phyloP scores from a whole-genome alignment of 768 basidiomycete species.

The Amanita muscaria region DNA sequence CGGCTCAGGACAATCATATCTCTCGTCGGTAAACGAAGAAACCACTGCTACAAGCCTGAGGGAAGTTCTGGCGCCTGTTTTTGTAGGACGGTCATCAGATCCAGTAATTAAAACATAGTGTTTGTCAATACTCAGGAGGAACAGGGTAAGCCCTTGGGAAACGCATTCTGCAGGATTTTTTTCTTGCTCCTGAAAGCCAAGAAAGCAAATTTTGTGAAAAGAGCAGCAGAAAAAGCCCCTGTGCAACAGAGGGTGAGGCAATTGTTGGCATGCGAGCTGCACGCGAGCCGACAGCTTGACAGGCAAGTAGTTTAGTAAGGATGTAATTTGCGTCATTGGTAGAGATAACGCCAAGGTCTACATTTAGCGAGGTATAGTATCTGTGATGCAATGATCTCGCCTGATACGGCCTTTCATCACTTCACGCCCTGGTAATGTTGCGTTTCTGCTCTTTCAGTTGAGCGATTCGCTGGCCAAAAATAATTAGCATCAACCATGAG shows the following conservation, averaged over 20 bases:
- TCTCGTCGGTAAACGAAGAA: too few relatives aligned
- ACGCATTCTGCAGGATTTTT: conserved; percentile 50
- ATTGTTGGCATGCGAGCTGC: conserved; percentile 18
- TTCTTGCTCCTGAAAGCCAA: conserved; percentile 42
- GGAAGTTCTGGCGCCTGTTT: conserved; percentile 37
- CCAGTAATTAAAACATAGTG: background rate
- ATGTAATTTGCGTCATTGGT: too few relatives aligned
- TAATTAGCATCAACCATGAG: background rate
- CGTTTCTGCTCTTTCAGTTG: conserved; percentile 78
- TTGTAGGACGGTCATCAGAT: conserved; percentile 15
- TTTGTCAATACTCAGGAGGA: conserved; percentile 37
- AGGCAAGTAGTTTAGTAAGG: too few relatives aligned
- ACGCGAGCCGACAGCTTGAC: too few relatives aligned
- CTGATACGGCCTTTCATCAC: background rate
- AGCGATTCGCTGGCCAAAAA: conserved; percentile 52
- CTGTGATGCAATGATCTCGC: too few relatives aligned
- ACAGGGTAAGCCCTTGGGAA: conserved; percentile 55
- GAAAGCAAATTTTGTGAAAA: conserved; percentile 46
- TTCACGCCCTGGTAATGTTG: conserved; percentile 26
- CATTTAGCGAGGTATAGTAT: too few relatives aligned
- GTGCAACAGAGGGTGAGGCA: conserved; percentile 21
- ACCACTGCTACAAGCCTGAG: conserved; percentile 28
- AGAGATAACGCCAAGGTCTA: too few relatives aligned
- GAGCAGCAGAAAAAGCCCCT: conserved; percentile 49
- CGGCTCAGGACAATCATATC: too few relatives aligned